These are phyloP conservation scores for Penicillium sclerotigenum DNA, from an alignment of 2,329 filamentous ascomycete species.

Conservation along the genomic window DNA sequence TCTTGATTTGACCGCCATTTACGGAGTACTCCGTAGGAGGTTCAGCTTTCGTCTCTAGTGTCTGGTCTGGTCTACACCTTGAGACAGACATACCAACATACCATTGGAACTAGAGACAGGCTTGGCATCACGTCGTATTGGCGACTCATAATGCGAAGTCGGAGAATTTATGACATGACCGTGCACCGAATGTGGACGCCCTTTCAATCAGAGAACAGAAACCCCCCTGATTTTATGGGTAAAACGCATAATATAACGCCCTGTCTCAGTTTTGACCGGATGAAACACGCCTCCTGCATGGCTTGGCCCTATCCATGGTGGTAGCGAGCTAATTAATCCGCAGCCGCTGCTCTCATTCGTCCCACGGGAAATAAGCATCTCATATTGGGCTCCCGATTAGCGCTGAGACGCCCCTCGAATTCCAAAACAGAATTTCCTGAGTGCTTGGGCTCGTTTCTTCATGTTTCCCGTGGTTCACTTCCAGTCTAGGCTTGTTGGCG, in stretches of 20 bases:
- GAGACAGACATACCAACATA: neutral
- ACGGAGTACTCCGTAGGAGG: too few relatives aligned
- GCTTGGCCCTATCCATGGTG: conserved; percentile 9
- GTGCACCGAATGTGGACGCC: neutral
- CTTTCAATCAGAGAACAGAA: neutral
- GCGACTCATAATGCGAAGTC: neutral
- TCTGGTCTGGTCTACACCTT: neutral
- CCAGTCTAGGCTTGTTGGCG: neutral
- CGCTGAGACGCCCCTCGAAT: conserved; percentile 9
- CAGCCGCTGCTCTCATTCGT: conserved; percentile 24
- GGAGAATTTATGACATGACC: neutral
- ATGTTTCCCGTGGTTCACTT: conserved; percentile 4
- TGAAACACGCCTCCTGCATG: conserved; percentile 13
- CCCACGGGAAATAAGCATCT: conserved; percentile 26
- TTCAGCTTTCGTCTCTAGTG: neutral
- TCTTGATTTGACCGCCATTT: neutral
- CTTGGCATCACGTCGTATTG: conserved; percentile 2
- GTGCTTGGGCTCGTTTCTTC: neutral
- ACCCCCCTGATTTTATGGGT: neutral
- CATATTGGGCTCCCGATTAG: conserved; percentile 8
- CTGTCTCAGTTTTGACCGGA: conserved; percentile 1
- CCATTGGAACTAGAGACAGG: neutral
- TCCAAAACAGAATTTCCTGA: neutral
- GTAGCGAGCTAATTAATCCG: conserved; percentile 22
- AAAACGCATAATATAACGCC: neutral